A percentile compares a stretch with the other conserved stretches of the same genome.
Evolutionary conservation across 345 rosid species (phyloP).

Genomic region (Luvunga scandens): DNA sequence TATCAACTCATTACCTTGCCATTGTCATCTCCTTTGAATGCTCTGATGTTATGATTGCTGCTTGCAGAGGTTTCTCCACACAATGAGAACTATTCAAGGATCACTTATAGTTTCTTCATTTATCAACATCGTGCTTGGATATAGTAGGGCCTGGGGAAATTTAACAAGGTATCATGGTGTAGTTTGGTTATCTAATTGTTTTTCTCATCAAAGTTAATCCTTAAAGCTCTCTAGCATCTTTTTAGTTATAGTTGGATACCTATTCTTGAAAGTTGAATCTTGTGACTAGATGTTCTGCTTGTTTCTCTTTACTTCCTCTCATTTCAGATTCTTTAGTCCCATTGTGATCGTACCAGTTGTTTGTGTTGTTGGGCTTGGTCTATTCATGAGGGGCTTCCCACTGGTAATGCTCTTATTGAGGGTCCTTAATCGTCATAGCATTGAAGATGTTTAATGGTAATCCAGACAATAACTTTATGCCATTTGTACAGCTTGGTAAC

Average conservation of each 20-base stretch:
- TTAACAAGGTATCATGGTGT: conserved; percentile 53
- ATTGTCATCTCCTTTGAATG: not conserved
- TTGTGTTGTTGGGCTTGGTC: conserved; percentile 75
- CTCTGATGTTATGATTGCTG: conserved; percentile 10
- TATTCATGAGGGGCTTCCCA: conserved; percentile 86
- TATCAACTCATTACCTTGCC: not conserved
- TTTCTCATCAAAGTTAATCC: not conserved
- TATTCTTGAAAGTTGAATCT: not conserved
- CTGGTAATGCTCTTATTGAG: conserved; percentile 49
- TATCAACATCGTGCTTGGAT: conserved; percentile 77
- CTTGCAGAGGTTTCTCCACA: conserved; percentile 69
- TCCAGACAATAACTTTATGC: not conserved
- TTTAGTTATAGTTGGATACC: not conserved
- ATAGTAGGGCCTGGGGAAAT: conserved; percentile 66
- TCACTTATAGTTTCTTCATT: conserved; percentile 85
- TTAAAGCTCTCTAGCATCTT: not conserved
- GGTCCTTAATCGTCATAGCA: not conserved
- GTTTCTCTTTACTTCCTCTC: not conserved
- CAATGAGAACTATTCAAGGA: conserved; percentile 90
- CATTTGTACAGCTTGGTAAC: conserved; percentile 67
- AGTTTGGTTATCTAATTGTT: not conserved
- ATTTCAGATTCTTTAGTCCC: conserved; percentile 67
- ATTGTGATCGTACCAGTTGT: conserved; percentile 74
- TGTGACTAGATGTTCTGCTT: not conserved
- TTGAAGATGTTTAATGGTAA: not conserved